A percentile compares a stretch with the other conserved stretches of the same genome.
phyloP scores from a whole-genome alignment of 129 eudicot genomes.

The Tagetes patula region DNA sequence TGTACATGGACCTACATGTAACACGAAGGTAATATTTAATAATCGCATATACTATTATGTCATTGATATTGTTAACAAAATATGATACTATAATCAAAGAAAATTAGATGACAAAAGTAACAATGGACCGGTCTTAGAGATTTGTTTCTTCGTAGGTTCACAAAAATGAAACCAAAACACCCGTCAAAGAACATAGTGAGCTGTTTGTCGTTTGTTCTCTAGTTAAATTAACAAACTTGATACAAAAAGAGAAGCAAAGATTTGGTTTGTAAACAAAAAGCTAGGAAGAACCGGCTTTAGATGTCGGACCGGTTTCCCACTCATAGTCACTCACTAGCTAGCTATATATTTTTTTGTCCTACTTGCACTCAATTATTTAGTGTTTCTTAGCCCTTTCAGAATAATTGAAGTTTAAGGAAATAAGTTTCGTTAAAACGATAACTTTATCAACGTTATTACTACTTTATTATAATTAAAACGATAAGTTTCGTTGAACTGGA shows the following conservation, averaged over 20 bases:
- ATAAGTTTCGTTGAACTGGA: no score
- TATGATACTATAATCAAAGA: constrained; percentile 15
- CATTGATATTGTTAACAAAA: constrained; percentile 9
- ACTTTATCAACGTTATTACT: no score
- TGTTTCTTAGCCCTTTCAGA: neutral
- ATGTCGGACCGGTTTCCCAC: constrained; percentile 40
- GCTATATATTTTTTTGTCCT: neutral
- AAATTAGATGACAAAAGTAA: constrained; percentile 15
- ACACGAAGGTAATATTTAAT: neutral
- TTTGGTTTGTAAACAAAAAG: constrained; percentile 41
- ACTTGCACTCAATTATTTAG: constrained; percentile 1
- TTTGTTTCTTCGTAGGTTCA: constrained; percentile 34
- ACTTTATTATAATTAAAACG: no score
- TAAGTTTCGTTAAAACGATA: neutral
- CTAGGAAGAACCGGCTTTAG: constrained; percentile 28
- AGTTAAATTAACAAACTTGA: constrained; percentile 17
- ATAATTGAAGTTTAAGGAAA: neutral
- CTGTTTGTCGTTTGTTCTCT: constrained; percentile 34
- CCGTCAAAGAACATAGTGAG: constrained; percentile 24
- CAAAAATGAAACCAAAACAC: constrained; percentile 22
- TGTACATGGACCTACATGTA: constrained; percentile 18
- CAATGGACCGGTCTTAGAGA: constrained; percentile 16
- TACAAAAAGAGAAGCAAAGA: constrained; percentile 29
- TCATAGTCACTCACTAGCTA: neutral
- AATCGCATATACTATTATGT: neutral